Percentiles rank a stretch among this genome's conserved stretches.
phyloP scores from a whole-genome alignment of 768 basidiomycete genomes.

The Boletus insuetus region DNA sequence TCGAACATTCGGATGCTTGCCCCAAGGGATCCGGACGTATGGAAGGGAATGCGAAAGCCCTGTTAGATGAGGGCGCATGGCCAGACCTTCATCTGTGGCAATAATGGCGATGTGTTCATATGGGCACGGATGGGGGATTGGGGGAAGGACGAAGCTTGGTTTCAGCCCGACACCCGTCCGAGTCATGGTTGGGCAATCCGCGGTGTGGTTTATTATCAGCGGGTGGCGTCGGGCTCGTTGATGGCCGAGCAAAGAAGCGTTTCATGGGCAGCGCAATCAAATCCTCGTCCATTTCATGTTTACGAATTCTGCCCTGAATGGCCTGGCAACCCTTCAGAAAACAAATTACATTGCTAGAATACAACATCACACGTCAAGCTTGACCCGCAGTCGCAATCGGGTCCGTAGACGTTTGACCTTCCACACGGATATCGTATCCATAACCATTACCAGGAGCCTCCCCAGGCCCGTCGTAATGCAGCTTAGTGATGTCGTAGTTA shows the following conservation, averaged over 20 bases:
- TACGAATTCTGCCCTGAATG: not conserved
- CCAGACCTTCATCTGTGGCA: constrained; percentile 57
- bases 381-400: constrained; percentile 37
- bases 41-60: constrained; percentile 27
- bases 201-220: not conserved
- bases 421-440: constrained; percentile 74
- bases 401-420: constrained; percentile 53
- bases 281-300: not conserved
- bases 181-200: constrained; percentile 6
- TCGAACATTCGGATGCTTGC: constrained; percentile 51
- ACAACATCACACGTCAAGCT: constrained; percentile 23
- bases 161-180: constrained; percentile 37
- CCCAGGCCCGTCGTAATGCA: constrained; percentile 90
- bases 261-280: constrained; percentile 26
- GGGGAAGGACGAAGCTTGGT: constrained; percentile 62
- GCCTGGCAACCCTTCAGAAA: not conserved
- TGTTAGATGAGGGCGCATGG: constrained; percentile 56
- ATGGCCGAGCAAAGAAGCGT: constrained; percentile 25
- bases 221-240: constrained; percentile 8
- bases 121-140: constrained; percentile 74
- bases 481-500: constrained; percentile 86
- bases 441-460: constrained; percentile 71
- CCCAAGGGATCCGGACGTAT: constrained; percentile 58
- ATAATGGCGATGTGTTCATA: constrained; percentile 66
- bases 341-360: constrained; percentile 21